These are phyloP conservation scores for Astragalus membranaceus DNA, from an alignment of 306 rosid genomes.

Conservation along the genomic window DNA sequence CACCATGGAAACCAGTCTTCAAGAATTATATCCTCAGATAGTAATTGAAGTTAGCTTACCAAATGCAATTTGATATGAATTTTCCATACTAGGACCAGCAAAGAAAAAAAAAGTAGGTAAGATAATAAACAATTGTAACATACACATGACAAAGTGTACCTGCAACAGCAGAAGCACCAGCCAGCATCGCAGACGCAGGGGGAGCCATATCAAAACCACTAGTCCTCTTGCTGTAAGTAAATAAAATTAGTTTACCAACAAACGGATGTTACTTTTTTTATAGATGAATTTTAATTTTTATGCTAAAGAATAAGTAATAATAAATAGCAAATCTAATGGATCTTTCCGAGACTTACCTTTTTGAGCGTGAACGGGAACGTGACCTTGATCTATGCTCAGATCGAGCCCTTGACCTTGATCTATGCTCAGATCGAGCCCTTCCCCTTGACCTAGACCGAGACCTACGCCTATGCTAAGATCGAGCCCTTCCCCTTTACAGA, in stretches of 20 bases:
- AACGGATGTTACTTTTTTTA: neutral
- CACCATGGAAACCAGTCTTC: too few species aligned
- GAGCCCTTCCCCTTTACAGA: too few species aligned
- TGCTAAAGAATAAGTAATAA: neutral
- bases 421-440: conserved; percentile 59
- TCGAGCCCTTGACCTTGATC: conserved; percentile 36
- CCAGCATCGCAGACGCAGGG: too few species aligned
- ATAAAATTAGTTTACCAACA: conserved; percentile 30
- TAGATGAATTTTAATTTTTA: neutral
- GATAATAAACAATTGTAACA: too few species aligned
- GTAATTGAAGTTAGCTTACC: too few species aligned
- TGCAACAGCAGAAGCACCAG: too few species aligned
- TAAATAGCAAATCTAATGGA: neutral
- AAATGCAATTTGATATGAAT: too few species aligned
- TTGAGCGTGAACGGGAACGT: conserved; percentile 89
- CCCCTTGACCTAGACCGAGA: conserved; percentile 68
- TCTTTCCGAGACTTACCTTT: conserved; percentile 48
- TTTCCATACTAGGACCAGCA: too few species aligned
- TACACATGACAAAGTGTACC: too few species aligned
- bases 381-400: conserved; percentile 81
- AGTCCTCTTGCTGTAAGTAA: conserved; percentile 83
- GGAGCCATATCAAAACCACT: too few species aligned
- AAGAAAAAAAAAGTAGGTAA: too few species aligned
- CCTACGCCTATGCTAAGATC: conserved; percentile 51
- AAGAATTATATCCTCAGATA: too few species aligned